These are phyloP conservation scores for Flaveria robusta DNA, from an alignment of 129 eudicot genomes.

Conservation along the genomic window DNA sequence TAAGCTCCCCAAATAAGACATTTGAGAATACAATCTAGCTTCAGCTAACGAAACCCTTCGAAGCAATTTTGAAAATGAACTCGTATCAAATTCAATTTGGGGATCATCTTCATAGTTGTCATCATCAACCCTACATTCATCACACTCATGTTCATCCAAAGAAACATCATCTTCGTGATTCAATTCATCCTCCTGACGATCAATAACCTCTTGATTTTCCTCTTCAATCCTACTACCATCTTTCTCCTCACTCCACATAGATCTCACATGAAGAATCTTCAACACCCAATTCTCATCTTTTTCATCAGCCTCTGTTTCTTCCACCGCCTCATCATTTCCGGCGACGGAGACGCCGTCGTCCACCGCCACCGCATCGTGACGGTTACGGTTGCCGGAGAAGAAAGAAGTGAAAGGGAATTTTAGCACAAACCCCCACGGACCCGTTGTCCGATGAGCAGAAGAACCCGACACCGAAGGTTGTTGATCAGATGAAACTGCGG, in stretches of 20 bases:
- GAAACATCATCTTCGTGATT: conserved; percentile 26
- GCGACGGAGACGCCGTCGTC: conserved; percentile 67
- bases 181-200: conserved; percentile 21
- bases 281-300: conserved; percentile 71
- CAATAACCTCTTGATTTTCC: conserved; percentile 25
- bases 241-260: conserved; percentile 51
- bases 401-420: conserved; percentile 67
- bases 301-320: conserved; percentile 21
- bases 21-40: conserved; percentile 79
- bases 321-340: conserved; percentile 35
- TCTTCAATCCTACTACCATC: conserved; percentile 7
- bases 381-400: conserved; percentile 48
- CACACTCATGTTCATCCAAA: conserved; percentile 34
- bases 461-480: conserved; percentile 40
- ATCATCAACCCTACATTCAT: conserved; percentile 47
- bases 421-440: conserved; percentile 64
- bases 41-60: conserved; percentile 72
- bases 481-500: conserved; percentile 44
- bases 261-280: conserved; percentile 69
- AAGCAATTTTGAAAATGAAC: conserved; percentile 74
- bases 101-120: conserved; percentile 39
- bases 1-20: conserved; percentile 81
- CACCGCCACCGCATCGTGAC: conserved; percentile 55
- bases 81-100: conserved; percentile 53
- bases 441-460: conserved; percentile 38